These are phyloP conservation scores for Kwoniella pini DNA, from an alignment of 768 basidiomycete genomes.

Conservation along the genomic window DNA sequence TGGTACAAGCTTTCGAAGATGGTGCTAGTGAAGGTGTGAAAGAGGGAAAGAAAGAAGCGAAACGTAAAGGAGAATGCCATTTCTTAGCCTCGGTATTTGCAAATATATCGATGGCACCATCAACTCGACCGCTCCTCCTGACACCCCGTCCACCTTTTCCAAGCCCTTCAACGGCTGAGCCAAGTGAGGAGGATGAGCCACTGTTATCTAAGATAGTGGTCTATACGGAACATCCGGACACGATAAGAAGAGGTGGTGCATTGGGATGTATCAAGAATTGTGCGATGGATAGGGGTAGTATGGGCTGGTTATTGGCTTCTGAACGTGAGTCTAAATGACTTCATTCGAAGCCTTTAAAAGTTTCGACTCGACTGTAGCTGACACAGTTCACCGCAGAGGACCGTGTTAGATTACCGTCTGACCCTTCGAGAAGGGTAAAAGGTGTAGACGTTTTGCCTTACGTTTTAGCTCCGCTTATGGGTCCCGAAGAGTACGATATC, in stretches of 20 bases:
- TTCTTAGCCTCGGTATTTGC: conserved; percentile 94
- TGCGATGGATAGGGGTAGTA: conserved; percentile 52
- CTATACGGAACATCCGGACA: conserved; percentile 87
- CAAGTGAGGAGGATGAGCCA: conserved; percentile 63
- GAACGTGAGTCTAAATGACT: conserved; percentile 41
- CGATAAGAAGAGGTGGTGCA: conserved; percentile 82
- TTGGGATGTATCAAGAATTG: conserved; percentile 74
- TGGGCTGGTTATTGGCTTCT: conserved; percentile 51
- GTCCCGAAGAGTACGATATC: conserved; percentile 90
- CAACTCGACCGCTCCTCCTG: conserved; percentile 77
- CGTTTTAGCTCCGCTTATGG: conserved; percentile 85
- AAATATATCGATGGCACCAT: conserved; percentile 73
- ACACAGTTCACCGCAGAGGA: conserved; percentile 58
- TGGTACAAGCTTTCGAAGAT: conserved; percentile 86
- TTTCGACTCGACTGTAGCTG: no score
- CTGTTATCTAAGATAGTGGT: conserved; percentile 77
- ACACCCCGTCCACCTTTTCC: conserved; percentile 65
- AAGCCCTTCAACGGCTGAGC: conserved; percentile 50
- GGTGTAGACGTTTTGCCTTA: conserved; percentile 83
- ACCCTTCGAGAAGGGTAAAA: conserved; percentile 56
- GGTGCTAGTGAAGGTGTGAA: conserved; percentile 64
- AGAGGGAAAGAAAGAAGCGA: conserved; percentile 57
- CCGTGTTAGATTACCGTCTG: conserved; percentile 62
- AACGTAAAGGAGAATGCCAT: conserved; percentile 74
- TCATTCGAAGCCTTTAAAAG: neutral